Percentiles rank a stretch among this genome's conserved stretches.
phyloP scores from a whole-genome alignment of 306 rosid genomes.

The Quercus alba region DNA sequence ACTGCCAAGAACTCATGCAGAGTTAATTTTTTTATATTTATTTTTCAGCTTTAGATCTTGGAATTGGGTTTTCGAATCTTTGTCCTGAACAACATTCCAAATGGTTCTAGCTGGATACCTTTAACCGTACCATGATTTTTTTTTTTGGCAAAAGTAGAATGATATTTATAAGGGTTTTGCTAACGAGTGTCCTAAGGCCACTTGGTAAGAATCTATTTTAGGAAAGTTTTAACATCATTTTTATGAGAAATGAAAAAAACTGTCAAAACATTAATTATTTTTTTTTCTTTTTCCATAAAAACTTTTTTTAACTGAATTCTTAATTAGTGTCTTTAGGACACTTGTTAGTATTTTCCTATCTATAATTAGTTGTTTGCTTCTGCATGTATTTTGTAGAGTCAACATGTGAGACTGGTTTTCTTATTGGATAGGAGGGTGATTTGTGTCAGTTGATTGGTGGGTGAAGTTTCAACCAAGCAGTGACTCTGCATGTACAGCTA shows the following conservation, averaged over 20 bases:
- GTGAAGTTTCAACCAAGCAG: conserved; percentile 7
- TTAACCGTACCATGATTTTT: conserved; percentile 16
- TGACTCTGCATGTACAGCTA: conserved; percentile 10
- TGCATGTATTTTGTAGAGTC: conserved; percentile 30
- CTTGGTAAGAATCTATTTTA: too few species aligned
- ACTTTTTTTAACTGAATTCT: too few species aligned
- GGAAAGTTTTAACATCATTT: too few species aligned
- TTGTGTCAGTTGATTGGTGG: conserved; percentile 21
- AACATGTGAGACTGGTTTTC: conserved; percentile 14
- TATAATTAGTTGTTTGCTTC: conserved; percentile 26
- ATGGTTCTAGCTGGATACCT: conserved; percentile 42
- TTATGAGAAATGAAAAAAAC: too few species aligned
- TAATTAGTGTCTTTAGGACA: too few species aligned
- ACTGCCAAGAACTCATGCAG: conserved; percentile 7
- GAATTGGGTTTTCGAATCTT: conserved; percentile 36
- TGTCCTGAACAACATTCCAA: conserved; percentile 50
- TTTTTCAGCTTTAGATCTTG: conserved; percentile 22
- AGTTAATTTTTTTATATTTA: not conserved
- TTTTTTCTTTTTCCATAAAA: too few species aligned
- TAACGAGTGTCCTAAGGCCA: accelerated
- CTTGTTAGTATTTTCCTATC: accelerated
- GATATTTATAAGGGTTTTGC: not conserved
- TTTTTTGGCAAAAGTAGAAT: not conserved
- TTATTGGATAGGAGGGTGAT: conserved; percentile 18
- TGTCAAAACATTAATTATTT: too few species aligned